phyloP scores from a whole-genome alignment of 2,329 filamentous ascomycete species.

The Botrytis aclada region DNA sequence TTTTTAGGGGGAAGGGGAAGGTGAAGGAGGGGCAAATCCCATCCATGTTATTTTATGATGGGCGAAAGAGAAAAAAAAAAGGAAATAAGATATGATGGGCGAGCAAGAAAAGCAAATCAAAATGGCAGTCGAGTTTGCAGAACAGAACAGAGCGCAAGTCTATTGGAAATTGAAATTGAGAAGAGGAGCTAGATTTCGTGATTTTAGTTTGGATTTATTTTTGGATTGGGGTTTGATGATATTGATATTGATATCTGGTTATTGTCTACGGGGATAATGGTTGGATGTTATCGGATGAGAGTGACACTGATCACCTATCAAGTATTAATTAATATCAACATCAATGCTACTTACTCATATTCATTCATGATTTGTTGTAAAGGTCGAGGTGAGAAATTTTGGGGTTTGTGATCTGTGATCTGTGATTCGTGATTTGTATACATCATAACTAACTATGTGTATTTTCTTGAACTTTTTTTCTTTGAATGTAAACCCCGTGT shows the following conservation, averaged over 20 bases:
- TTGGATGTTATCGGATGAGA: neutral
- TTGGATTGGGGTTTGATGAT: neutral
- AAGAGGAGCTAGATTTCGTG: neutral
- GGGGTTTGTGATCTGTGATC: too few species aligned
- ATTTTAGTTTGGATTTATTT: neutral
- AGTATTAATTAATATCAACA: neutral
- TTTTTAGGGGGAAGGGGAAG: too few species aligned
- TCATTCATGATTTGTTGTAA: too few species aligned
- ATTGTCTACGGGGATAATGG: neutral
- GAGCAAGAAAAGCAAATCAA: neutral
- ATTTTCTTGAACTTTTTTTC: too few species aligned
- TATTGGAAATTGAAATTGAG: neutral
- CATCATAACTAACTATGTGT: too few species aligned
- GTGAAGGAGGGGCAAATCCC: neutral
- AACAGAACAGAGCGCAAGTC: neutral
- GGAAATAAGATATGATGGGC: neutral
- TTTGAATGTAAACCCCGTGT: too few species aligned
- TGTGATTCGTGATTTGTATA: too few species aligned
- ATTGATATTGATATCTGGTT: neutral
- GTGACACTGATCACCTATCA: neutral
- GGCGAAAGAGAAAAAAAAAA: neutral
- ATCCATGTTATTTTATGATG: neutral
- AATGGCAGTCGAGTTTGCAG: slow-evolving; percentile 9
- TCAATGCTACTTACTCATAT: too few species aligned
- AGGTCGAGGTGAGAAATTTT: too few species aligned